Base-by-base conservation (phyloP, 2,329 filamentous ascomycete species). In the Pezicula radicicola region DNA sequence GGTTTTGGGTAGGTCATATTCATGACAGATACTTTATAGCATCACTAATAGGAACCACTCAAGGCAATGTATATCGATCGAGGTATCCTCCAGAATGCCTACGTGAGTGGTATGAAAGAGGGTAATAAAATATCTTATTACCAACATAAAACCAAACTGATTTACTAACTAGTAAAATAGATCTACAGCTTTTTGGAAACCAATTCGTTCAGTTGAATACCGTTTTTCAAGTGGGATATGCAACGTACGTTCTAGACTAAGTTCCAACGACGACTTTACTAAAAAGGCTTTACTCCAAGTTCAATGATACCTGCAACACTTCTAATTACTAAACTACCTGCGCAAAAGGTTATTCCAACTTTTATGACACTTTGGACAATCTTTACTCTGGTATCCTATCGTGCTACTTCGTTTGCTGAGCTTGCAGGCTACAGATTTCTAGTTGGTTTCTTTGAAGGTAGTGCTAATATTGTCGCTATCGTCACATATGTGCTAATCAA, bases 351-450 rank as follows among this genome's bases (percentile, higher is more conserved):
- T 4, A 50, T 58, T 21, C 56, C 55, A 10, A 54, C 51, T 16
- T 33, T 54, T 21, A 50, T 55, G 35, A 42, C 56, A 12, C 28
- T 37, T n/a, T 56, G 51, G 54, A 54, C 53, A 7, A 40, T 58
- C 15, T 58, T 58, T 39, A 56, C 54, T 8, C 44, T 58, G 2
- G 44, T 56, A 9, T 50, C 55, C 35, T 58, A 56, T 13, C 54
- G 54, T 10, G 74, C 72, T 1, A 66, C 68, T 1, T 68, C 70
- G 3, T 80, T 72, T 53, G 70, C 72, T 0, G 78, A 81, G 46
- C 53, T 80, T 12, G 72, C 72, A 35, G 74, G 74, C 0, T 79
- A 79, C 58, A 69, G 78, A 3, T 81, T 82, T 49, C 53, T 80
- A 1, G 74, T 81, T 2, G 76, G 77, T 0, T 74, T 72, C 63